Evolutionary conservation across 768 basidiomycete species (phyloP), one percentile per base, ranked within the genome.

Genomic region (Boletus sensibilis): DNA sequence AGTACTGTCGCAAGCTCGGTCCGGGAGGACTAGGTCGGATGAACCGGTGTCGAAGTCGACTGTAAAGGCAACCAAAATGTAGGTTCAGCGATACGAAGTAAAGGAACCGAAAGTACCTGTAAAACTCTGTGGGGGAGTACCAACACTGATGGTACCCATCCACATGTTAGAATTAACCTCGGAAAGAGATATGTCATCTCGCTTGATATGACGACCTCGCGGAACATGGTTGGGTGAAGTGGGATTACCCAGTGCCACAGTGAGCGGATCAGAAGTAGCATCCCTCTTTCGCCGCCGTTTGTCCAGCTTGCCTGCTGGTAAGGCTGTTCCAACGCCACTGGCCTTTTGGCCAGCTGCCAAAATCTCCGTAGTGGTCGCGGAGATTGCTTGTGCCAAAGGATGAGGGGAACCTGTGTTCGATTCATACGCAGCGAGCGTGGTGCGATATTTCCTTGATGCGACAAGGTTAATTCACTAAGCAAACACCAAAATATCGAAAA

Each of bases 41-140:
- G 79, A 81, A 27, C 82, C 79, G 18, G 80, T 82, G 61, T 82
- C 82, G 54, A 82, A 79, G 62, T 80, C 79, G 41, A 82, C 79
- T 78, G 54, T n/a, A 55, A 45, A 40, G 40, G 39, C 6, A n/a
- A 21, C 16, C 29, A 29, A 40, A 33, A 23, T 2, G 18, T 39
- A 34, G 9, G 21, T 53, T 40, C 35, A 51, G n/a, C 14, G 44
- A 40, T 34, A 33, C 27, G n/a, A 43, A 52, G 27, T 12, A 23
- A 48, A 55, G 29, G 25, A 16, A 9, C 8, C 7, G 4, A 49
- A 16, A 43, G 62, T 60, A 79, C 78, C 81, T 59, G 69, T 74
- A 61, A 76, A 82, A 14, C 56, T 61, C 57, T 67, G 64, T 5
- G 78, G 67, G 18, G 82, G 82, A 10, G 75, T 81, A 9, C 82